Percentiles rank a stretch among this genome's conserved stretches.
These are phyloP conservation scores for Penicillium crystallinum DNA, from an alignment of 495 filamentous ascomycete species.

Conservation along the genomic window DNA sequence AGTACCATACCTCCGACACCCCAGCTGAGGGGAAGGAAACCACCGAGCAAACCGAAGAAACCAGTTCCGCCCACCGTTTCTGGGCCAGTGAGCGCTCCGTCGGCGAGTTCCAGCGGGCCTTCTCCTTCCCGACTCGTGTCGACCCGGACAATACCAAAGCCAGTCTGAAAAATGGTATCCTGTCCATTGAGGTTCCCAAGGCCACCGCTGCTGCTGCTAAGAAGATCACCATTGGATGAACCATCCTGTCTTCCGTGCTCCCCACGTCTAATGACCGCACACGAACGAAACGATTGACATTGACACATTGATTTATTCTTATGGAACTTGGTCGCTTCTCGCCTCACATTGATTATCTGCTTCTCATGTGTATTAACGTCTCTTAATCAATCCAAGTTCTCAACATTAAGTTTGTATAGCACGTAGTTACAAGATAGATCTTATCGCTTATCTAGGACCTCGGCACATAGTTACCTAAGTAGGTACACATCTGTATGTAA, in stretches of 20 bases:
- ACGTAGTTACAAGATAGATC: too few species aligned
- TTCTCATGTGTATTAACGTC: background rate
- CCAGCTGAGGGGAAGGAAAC: constrained; percentile 47
- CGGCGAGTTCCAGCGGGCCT: constrained; percentile 77
- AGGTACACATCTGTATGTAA: too few species aligned
- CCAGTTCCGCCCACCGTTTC: constrained; percentile 50
- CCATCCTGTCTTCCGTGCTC: background rate
- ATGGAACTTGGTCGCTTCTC: background rate
- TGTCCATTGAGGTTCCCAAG: constrained; percentile 80
- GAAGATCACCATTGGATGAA: constrained; percentile 60
- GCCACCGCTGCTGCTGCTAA: constrained; percentile 44
- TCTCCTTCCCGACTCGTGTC: constrained; percentile 72
- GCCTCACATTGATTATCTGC: background rate
- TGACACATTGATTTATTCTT: background rate
- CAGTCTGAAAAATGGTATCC: constrained; percentile 70
- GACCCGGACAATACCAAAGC: constrained; percentile 78
- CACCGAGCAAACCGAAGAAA: constrained; percentile 21
- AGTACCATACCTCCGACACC: constrained; percentile 43
- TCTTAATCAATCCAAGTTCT: too few species aligned
- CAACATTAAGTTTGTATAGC: too few species aligned
- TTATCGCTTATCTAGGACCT: background rate
- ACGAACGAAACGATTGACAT: background rate
- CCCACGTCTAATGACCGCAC: background rate
- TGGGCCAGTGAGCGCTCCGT: constrained; percentile 81
- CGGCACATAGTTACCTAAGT: too few species aligned